Conservation (phyloP, 768 basidiomycete species). For the Pleurotus citrinopileatus region DNA sequence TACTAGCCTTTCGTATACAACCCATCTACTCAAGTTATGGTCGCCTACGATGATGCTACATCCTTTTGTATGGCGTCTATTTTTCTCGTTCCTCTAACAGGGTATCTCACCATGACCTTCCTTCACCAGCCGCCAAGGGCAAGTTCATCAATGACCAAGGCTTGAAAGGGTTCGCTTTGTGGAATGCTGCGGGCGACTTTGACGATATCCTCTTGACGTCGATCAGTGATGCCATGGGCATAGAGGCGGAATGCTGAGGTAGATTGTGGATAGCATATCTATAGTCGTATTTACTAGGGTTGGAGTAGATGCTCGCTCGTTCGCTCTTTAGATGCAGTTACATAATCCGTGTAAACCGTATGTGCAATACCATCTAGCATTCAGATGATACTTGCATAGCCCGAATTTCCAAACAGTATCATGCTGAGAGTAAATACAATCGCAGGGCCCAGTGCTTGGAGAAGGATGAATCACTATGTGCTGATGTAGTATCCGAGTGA, state of each 20-base stretch:
- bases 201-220: conserved; percentile 43
- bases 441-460: no score
- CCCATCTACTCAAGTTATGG: conserved; percentile 37
- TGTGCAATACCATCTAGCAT: no score
- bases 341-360: no score
- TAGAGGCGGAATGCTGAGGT: conserved; percentile 11
- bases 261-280: background rate
- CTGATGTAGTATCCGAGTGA: no score
- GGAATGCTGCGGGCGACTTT: conserved; percentile 70
- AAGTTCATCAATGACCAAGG: conserved; percentile 47
- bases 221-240: conserved; percentile 21
- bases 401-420: no score
- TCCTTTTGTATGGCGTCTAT: background rate
- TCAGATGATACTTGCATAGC: no score
- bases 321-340: background rate
- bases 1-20: conserved; percentile 45
- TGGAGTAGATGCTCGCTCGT: background rate
- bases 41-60: conserved; percentile 42
- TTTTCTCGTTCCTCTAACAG: background rate
- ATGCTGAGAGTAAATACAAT: no score
- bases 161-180: conserved; percentile 65
- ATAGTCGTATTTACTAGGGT: background rate
- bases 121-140: conserved; percentile 50
- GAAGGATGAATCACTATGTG: no score
- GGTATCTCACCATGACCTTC: background rate